Percentiles rank a stretch among this genome's conserved stretches.
phyloP scores from a whole-genome alignment of 192 early-diverging fungal species.

The Rhizophagus prolifer region DNA sequence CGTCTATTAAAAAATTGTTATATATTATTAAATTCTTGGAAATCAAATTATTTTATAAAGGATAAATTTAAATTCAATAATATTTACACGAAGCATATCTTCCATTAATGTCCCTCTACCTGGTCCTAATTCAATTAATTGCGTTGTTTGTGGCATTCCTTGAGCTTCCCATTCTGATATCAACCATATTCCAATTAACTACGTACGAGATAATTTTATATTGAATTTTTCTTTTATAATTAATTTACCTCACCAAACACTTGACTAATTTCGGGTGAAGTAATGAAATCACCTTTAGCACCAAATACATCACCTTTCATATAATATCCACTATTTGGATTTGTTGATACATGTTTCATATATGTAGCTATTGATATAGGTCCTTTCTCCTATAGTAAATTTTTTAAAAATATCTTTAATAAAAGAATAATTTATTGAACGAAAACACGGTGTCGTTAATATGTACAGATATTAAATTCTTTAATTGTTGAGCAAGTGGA shows the following conservation, averaged over 20 bases:
- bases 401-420: not conserved
- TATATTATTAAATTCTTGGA: not conserved
- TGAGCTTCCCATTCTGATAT: slow-evolving; percentile 76
- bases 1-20: slow-evolving; percentile 6
- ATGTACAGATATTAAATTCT: not conserved
- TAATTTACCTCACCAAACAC: slow-evolving; percentile 89
- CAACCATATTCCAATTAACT: slow-evolving; percentile 88
- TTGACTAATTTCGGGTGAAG: slow-evolving; percentile 96
- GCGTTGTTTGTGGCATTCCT: slow-evolving; percentile 58
- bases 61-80: not conserved
- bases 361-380: slow-evolving; percentile 81
- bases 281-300: slow-evolving; percentile 87
- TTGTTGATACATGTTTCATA: slow-evolving; percentile 85
- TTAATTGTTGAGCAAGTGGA: not conserved
- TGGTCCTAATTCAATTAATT: slow-evolving; percentile 83
- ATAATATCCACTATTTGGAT: slow-evolving; percentile 92
- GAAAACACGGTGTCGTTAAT: not conserved
- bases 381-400: slow-evolving; percentile 53
- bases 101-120: slow-evolving; percentile 92
- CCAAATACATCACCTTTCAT: slow-evolving; percentile 92
- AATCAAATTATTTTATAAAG: not conserved
- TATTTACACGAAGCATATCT: slow-evolving; percentile 79
- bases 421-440: not conserved
- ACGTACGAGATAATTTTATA: too few relatives aligned
- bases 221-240: not conserved